Evolutionary conservation across 2,329 filamentous ascomycete species (phyloP).

Genomic region (Trichoderma oligosporum): DNA sequence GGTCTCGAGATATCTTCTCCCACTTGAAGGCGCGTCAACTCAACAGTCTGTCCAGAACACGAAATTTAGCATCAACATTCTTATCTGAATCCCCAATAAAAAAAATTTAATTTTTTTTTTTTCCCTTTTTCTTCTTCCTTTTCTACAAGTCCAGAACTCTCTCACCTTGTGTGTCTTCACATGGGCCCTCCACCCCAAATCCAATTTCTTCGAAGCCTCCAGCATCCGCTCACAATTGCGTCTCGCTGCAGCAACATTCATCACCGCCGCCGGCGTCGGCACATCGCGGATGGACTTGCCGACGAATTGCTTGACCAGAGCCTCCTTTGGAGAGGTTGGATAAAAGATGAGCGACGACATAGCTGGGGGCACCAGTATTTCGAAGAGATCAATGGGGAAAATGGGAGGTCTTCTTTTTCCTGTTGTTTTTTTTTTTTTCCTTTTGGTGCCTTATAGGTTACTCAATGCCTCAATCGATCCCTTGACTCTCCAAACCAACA

Average conservation of each 20-base stretch:
- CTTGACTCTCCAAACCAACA: neutral
- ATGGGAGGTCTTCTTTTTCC: no score
- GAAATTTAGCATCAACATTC: constrained; percentile 17
- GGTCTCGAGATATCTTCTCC: constrained; percentile 47
- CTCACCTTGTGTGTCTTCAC: constrained; percentile 81
- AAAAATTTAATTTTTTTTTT: no score
- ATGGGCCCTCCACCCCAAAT: constrained; percentile 68
- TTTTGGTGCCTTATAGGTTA: neutral
- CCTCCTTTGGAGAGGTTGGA: constrained; percentile 26
- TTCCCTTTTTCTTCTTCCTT: no score
- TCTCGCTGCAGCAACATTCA: constrained; percentile 63
- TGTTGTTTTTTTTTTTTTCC: no score
- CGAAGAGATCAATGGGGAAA: neutral
- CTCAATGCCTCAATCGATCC: neutral
- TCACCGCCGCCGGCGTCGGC: constrained; percentile 61
- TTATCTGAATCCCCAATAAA: no score
- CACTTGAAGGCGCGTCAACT: constrained; percentile 67
- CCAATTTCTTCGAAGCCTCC: constrained; percentile 53
- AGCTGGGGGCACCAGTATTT: neutral
- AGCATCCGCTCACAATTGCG: constrained; percentile 71
- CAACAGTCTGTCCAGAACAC: constrained; percentile 49
- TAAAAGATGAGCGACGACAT: constrained; percentile 27
- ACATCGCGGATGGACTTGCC: constrained; percentile 59
- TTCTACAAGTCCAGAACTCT: constrained; percentile 36
- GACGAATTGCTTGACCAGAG: constrained; percentile 35